Percentiles rank a stretch among this genome's conserved stretches.
phyloP scores from a whole-genome alignment of 2,329 filamentous ascomycete species.

The Escovopsis weberi region DNA sequence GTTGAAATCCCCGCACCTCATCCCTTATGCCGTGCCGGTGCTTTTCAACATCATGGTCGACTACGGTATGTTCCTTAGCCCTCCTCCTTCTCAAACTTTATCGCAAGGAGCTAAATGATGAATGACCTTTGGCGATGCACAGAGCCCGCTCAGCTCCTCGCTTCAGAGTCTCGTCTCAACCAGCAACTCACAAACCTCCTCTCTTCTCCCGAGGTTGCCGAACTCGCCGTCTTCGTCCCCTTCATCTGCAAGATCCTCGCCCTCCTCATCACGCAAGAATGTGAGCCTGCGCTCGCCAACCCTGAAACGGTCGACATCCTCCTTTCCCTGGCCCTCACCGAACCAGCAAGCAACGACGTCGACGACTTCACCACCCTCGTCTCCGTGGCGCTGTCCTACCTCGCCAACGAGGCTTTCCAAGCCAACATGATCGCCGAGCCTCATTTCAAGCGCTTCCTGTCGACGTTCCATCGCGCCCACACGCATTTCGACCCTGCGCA shows the following conservation, averaged over 20 bases:
- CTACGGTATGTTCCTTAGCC: slow-evolving; percentile 31
- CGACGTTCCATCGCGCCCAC: slow-evolving; percentile 33
- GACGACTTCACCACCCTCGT: slow-evolving; percentile 40
- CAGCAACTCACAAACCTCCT: slow-evolving; percentile 34
- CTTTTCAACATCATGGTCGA: slow-evolving; percentile 49
- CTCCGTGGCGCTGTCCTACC: slow-evolving; percentile 39
- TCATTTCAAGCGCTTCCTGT: slow-evolving; percentile 29
- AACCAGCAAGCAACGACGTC: slow-evolving; percentile 27
- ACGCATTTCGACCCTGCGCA: slow-evolving; percentile 23
- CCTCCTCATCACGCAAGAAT: slow-evolving; percentile 37
- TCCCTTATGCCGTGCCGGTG: slow-evolving; percentile 42
- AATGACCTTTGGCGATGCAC: not conserved
- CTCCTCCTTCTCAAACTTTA: too few relatives aligned
- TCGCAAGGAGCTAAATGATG: not conserved
- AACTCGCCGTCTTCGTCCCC: slow-evolving; percentile 29
- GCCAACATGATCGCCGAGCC: slow-evolving; percentile 26
- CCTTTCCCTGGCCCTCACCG: slow-evolving; percentile 31
- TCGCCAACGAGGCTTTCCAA: slow-evolving; percentile 39
- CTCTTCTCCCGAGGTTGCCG: slow-evolving; percentile 26
- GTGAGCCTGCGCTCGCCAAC: slow-evolving; percentile 29
- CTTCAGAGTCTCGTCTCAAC: slow-evolving; percentile 37
- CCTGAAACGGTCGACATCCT: slow-evolving; percentile 33
- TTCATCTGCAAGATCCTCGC: slow-evolving; percentile 43
- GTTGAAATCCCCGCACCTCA: slow-evolving; percentile 30
- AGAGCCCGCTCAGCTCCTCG: slow-evolving; percentile 44